Evolutionary conservation across 2,329 filamentous ascomycete genomes (phyloP), one percentile per base, ranked within the genome.

Genomic region (Lachnum nothofagi): DNA sequence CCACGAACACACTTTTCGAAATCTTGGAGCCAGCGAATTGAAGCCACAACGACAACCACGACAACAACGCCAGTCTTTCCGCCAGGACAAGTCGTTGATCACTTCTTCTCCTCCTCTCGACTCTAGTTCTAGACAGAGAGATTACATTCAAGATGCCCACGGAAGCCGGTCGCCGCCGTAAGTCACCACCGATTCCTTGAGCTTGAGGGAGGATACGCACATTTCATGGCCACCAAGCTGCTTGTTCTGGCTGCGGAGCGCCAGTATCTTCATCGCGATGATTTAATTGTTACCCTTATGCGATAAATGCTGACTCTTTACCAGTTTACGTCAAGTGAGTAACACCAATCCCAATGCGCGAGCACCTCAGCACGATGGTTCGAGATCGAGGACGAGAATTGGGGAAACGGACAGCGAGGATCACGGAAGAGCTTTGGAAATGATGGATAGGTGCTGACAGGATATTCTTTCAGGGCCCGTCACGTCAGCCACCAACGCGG

Each of bases 401-500:
- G 16, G 37, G 27, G 19, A n/a, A 25, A 34, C n/a, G 39, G 38
- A 29, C 16, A 19, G 27, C n/a, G 49, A 58, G 48, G 52, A 17
- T 17, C 4, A 33, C 9, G 42, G 27, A 10, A 35, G n/a, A 27
- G 38, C 3, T 19, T 29, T 25, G 38, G 31, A 54, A 47, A 44
- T 23, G 42, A 42, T 41, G 47, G 44, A 40, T 19, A 25, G 17
- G n/a, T 42, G 48, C 58, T 63, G 56, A 63, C 52, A 47, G 49
- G 39, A 35, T 40, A 52, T 51, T 45, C 25, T 54, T 60, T 58
- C 70, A 94, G 88, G 89, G 91, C 90, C 80, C 91, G 90, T 77
- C 91, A 97, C 85, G 79, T 97, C 78, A 91, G 86, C 78, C 96
- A 95, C 82, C 86, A 95, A 82, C 88, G 91, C 76, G 86, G 86